Conservation (phyloP, 2,329 filamentous ascomycete species). For the Diaporthe citri region DNA sequence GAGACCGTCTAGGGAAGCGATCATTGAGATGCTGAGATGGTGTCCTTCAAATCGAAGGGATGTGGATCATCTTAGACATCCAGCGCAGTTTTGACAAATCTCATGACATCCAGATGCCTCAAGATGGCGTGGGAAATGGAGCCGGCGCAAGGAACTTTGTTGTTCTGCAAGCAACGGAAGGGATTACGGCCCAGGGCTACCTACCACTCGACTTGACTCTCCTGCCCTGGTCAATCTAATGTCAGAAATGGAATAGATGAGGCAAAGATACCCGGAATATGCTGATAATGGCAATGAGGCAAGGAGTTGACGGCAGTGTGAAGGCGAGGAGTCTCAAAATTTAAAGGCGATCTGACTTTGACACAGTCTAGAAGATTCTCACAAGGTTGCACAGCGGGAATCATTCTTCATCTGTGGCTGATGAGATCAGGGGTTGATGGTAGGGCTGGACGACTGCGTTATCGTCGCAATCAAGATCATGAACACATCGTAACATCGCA, state of each 20-base stretch:
- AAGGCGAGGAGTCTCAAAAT: background rate
- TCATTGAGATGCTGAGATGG: background rate
- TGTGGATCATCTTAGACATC: background rate
- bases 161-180: background rate
- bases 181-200: background rate
- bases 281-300: background rate
- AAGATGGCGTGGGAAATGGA: background rate
- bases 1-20: constrained; percentile 57
- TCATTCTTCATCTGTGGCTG: no score
- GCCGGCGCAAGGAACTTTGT: background rate
- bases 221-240: background rate
- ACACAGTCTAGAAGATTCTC: no score
- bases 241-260: background rate
- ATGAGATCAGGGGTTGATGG: no score
- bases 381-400: no score
- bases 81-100: no score
- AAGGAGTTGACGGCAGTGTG: no score
- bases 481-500: no score
- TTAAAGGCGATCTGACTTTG: background rate
- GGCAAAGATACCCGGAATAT: background rate
- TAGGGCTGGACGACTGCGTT: no score
- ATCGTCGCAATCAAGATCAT: no score
- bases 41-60: background rate
- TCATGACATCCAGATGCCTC: no score
- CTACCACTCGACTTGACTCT: background rate